Evolutionary conservation across 1,284 basidiomycete species (phyloP).

Genomic region (Tilletia walkeri): DNA sequence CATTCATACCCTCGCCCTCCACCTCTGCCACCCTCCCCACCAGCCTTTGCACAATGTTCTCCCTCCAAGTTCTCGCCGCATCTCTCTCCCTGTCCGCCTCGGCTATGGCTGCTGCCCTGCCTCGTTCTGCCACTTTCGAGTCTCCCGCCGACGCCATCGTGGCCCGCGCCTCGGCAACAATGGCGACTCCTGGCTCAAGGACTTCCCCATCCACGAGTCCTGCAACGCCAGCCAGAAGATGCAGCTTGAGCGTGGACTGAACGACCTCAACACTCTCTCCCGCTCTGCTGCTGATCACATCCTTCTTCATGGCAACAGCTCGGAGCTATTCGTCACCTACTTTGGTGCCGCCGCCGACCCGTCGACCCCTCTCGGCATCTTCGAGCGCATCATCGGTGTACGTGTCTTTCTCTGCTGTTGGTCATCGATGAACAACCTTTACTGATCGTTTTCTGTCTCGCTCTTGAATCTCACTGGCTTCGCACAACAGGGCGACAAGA

Average conservation of each 20-base stretch:
- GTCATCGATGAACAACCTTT: too few species aligned
- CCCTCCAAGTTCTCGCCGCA: neutral
- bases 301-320: constrained; percentile 49
- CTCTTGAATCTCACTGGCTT: too few species aligned
- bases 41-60: too few species aligned
- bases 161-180: neutral
- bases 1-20: neutral
- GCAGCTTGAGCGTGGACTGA: constrained; percentile 52
- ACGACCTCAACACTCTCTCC: constrained; percentile 54
- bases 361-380: constrained; percentile 28
- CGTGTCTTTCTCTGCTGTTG: too few species aligned
- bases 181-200: constrained; percentile 13
- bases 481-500: constrained; percentile 29
- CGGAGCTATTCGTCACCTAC: constrained; percentile 55
- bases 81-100: neutral
- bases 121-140: neutral
- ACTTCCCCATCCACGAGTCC: constrained; percentile 56
- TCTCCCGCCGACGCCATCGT: neutral
- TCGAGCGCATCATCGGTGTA: constrained; percentile 10
- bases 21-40: too few species aligned
- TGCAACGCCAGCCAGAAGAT: constrained; percentile 57
- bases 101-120: neutral
- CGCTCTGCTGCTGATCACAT: constrained; percentile 53
- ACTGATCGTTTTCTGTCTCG: too few species aligned
- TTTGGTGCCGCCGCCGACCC: constrained; percentile 55